Conservation (phyloP, 2,329 filamentous ascomycete genomes). For the Aspergillus sp. region DNA sequence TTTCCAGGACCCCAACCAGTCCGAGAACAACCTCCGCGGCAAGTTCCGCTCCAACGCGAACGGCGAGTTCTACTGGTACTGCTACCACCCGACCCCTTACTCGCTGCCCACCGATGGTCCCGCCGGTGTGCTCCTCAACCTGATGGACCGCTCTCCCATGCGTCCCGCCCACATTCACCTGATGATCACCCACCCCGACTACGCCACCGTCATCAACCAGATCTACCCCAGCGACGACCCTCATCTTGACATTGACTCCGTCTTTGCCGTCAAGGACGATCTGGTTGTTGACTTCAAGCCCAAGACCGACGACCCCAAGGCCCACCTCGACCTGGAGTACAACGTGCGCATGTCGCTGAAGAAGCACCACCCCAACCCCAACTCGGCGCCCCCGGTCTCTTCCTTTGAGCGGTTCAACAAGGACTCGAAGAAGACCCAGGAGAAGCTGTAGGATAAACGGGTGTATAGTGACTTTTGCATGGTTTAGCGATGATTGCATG, state of each 20-base stretch:
- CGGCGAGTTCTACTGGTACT: constrained; percentile 66
- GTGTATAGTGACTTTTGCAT: no score
- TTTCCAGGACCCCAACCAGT: constrained; percentile 71
- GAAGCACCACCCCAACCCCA: constrained; percentile 39
- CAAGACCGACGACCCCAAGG: constrained; percentile 50
- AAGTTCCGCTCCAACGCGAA: constrained; percentile 71
- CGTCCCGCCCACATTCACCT: constrained; percentile 62
- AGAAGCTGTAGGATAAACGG: not conserved
- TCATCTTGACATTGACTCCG: constrained; percentile 57
- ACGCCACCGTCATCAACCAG: constrained; percentile 57
- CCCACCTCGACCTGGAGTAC: constrained; percentile 59
- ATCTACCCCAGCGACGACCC: constrained; percentile 59
- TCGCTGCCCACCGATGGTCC: constrained; percentile 65
- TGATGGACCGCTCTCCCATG: constrained; percentile 59
- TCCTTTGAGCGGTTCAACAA: constrained; percentile 37
- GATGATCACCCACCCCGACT: constrained; percentile 55
- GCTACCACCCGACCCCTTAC: constrained; percentile 74
- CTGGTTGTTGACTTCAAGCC: constrained; percentile 58
- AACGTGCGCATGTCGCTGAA: constrained; percentile 56
- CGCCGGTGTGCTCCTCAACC: constrained; percentile 51
- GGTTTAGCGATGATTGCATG: no score
- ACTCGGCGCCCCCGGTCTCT: constrained; percentile 36
- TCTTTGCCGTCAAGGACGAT: constrained; percentile 62
- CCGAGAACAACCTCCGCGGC: constrained; percentile 70
- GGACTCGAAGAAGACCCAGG: constrained; percentile 1